A percentile compares a stretch with the other conserved stretches of the same genome.
These are phyloP conservation scores for Trametes versicolor DNA, from an alignment of 1,284 basidiomycete genomes.

Conservation along the genomic window DNA sequence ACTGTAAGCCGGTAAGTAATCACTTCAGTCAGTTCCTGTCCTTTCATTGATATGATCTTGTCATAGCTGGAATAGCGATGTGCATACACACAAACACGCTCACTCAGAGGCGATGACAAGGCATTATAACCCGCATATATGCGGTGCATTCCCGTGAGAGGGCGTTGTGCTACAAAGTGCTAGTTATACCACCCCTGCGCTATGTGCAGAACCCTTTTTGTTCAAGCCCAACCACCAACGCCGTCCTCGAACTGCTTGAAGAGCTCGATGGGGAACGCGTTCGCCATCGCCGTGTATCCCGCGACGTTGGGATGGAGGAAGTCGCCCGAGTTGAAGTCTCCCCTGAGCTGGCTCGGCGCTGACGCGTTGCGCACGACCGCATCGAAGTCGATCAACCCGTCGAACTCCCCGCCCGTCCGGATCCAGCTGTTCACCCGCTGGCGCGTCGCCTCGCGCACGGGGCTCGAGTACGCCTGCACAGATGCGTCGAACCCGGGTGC, in stretches of 20 bases:
- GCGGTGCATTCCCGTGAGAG: background rate
- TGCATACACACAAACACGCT: no score
- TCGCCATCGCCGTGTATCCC: conserved; percentile 55
- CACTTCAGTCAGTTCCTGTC: no score
- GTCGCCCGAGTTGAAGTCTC: conserved; percentile 55
- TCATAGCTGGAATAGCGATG: no score
- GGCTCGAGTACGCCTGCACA: conserved; percentile 51
- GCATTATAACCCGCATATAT: background rate
- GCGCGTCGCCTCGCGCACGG: conserved; percentile 52
- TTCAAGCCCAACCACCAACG: conserved; percentile 36
- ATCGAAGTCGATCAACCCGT: conserved; percentile 60
- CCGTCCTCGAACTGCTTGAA: conserved; percentile 45
- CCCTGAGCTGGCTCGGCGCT: conserved; percentile 49
- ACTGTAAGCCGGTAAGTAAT: no score
- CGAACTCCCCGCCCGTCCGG: conserved; percentile 52
- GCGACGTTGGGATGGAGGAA: conserved; percentile 57
- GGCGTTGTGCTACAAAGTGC: background rate
- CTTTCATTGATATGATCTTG: no score
- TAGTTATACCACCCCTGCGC: background rate
- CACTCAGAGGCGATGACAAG: background rate
- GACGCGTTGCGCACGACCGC: conserved; percentile 51
- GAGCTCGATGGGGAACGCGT: conserved; percentile 50
- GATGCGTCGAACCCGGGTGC: conserved; percentile 44
- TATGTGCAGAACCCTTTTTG: background rate
- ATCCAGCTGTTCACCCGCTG: conserved; percentile 56